phyloP scores from a whole-genome alignment of 257 asterid genomes.

The Scutellaria galericulata region DNA sequence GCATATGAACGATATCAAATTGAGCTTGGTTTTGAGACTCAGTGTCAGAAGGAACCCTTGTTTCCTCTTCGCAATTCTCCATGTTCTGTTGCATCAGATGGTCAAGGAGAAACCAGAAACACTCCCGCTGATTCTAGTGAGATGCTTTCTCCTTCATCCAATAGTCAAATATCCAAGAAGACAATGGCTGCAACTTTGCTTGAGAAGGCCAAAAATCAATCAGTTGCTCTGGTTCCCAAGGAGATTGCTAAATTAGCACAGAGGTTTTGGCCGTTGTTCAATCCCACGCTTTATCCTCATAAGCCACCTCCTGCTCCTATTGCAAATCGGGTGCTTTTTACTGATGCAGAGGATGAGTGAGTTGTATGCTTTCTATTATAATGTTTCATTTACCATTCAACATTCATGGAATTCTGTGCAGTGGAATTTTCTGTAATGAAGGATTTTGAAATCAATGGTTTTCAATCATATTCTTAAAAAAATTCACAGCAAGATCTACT shows the following conservation, averaged over 20 bases:
- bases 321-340: constrained; percentile 89
- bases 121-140: constrained; percentile 44
- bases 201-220: constrained; percentile 77
- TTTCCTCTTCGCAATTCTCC: constrained; percentile 63
- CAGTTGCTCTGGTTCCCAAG: constrained; percentile 82
- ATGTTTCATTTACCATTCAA: constrained; percentile 26
- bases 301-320: constrained; percentile 84
- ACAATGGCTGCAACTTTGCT: constrained; percentile 87
- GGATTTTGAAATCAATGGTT: constrained; percentile 22
- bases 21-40: constrained; percentile 54
- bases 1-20: constrained; percentile 56
- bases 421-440: constrained; percentile 9
- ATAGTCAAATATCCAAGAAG: constrained; percentile 58
- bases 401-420: constrained; percentile 18
- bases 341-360: constrained; percentile 98
- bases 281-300: constrained; percentile 90
- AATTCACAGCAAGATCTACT: constrained; percentile 10
- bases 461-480: constrained; percentile 19
- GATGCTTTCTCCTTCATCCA: constrained; percentile 44
- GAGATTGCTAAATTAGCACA: constrained; percentile 81
- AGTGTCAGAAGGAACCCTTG: constrained; percentile 67
- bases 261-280: constrained; percentile 83
- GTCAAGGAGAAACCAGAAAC: constrained; percentile 49
- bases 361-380: constrained; percentile 62
- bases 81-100: constrained; percentile 52